Evolutionary conservation across 2,329 filamentous ascomycete genomes (phyloP).

Genomic region (Ascomycota sp.): DNA sequence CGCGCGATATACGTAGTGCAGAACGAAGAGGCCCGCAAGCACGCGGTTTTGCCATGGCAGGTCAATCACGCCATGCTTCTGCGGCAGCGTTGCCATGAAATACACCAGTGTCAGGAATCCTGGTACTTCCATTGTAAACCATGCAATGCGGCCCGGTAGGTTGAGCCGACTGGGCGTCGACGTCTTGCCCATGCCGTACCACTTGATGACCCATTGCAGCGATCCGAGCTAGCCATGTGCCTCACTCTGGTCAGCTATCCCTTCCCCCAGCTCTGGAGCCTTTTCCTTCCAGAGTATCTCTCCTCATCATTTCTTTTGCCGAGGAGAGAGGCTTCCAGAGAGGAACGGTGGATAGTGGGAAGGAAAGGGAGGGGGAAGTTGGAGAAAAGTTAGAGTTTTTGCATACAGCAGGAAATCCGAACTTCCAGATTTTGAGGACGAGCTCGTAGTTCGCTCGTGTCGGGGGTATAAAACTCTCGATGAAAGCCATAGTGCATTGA

Average conservation of each 20-base stretch:
- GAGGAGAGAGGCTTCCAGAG: neutral
- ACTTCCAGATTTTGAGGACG: slow-evolving; percentile 30
- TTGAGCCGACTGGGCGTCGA: slow-evolving; percentile 57
- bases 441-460: slow-evolving; percentile 35
- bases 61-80: slow-evolving; percentile 30
- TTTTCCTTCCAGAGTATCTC: no score
- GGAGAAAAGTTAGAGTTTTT: no score
- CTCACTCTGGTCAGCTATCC: no score
- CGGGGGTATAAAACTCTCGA: slow-evolving; percentile 36
- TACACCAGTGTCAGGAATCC: slow-evolving; percentile 64
- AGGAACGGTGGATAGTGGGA: neutral
- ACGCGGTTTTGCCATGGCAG: slow-evolving; percentile 64
- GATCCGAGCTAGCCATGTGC: slow-evolving; percentile 36
- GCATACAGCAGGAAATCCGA: slow-evolving; percentile 28
- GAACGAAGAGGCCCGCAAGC: slow-evolving; percentile 45
- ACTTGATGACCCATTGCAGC: slow-evolving; percentile 56
- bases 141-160: slow-evolving; percentile 70
- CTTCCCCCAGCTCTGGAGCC: no score
- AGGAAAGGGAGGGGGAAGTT: no score
- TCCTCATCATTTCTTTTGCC: neutral
- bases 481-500: slow-evolving; percentile 24
- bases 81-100: slow-evolving; percentile 49
- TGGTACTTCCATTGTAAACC: slow-evolving; percentile 73
- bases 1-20: slow-evolving; percentile 85
- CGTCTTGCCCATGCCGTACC: slow-evolving; percentile 87